A percentile compares a stretch with the other conserved stretches of the same genome.
These are phyloP conservation scores for Perkinsela sp. DNA, from an alignment of 208 protist species.

Conservation along the genomic window DNA sequence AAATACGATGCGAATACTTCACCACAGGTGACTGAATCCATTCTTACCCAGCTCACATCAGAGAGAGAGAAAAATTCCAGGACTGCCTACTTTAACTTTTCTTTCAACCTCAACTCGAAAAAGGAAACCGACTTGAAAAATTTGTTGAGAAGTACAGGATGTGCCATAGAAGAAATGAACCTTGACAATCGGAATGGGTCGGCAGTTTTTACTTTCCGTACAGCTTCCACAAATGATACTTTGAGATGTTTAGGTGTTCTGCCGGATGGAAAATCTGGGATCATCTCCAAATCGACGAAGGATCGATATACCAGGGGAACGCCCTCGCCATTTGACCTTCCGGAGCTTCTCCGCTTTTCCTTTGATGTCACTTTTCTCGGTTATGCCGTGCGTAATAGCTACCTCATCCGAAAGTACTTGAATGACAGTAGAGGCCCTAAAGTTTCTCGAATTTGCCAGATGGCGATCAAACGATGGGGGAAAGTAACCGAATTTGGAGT, in stretches of 20 bases:
- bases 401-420: constrained; percentile 45
- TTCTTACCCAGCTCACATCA: neutral
- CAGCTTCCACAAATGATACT: neutral
- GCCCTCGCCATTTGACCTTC: constrained; percentile 32
- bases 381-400: constrained; percentile 63
- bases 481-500: constrained; percentile 42
- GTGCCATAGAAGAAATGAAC: neutral
- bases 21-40: neutral
- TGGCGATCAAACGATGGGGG: constrained; percentile 60
- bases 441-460: constrained; percentile 27
- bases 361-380: constrained; percentile 61
- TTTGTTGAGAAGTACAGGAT: neutral
- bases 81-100: neutral
- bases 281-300: constrained; percentile 49
- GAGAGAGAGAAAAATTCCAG: neutral
- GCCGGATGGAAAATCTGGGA: constrained; percentile 23
- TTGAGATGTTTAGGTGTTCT: constrained; percentile 24
- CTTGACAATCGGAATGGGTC: neutral
- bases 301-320: constrained; percentile 52
- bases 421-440: constrained; percentile 14
- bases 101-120: neutral
- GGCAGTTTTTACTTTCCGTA: neutral
- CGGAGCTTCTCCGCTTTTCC: constrained; percentile 56
- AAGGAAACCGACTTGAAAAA: neutral
- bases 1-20: neutral